Evolutionary conservation across 2,329 filamentous ascomycete species (phyloP).

Genomic region (Sporothrix schenckii): DNA sequence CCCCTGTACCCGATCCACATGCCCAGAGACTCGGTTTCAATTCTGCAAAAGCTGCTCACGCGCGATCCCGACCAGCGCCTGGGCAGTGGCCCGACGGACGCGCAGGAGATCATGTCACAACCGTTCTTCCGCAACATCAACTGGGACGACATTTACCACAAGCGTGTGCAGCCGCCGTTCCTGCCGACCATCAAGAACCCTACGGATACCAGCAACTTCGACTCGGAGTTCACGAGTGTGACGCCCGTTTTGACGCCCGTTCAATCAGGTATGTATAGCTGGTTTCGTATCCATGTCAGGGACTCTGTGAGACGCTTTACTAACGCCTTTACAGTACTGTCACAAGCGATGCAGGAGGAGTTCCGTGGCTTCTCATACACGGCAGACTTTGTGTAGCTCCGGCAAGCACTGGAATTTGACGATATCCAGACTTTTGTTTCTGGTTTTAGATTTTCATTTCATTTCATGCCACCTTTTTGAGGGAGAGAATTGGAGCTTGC

Average conservation of each 20-base stretch:
- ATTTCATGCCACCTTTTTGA: background rate
- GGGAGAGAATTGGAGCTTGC: background rate
- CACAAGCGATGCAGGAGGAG: conserved; percentile 98
- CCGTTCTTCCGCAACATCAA: conserved; percentile 97
- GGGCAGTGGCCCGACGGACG: conserved; percentile 92
- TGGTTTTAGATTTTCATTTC: background rate
- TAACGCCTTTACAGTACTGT: conserved; percentile 72
- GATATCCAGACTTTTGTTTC: background rate
- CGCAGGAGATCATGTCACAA: conserved; percentile 98
- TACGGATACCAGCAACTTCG: conserved; percentile 99
- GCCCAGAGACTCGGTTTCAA: conserved; percentile 96
- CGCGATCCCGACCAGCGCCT: conserved; percentile 91
- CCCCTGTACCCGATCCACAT: conserved; percentile 98
- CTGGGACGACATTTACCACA: conserved; percentile 98
- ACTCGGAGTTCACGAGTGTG: conserved; percentile 97
- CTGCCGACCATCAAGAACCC: conserved; percentile 84
- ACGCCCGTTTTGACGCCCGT: conserved; percentile 96
- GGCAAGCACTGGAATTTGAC: too few relatives aligned
- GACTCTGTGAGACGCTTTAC: background rate
- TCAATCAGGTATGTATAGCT: conserved; percentile 73
- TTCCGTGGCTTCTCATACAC: conserved; percentile 99
- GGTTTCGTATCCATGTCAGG: background rate
- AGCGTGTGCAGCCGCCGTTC: conserved; percentile 87
- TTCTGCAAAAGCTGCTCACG: conserved; percentile 94
- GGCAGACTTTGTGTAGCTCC: conserved; percentile 74